Conservation (phyloP, 2,329 filamentous ascomycete genomes). For the Hypoxylon sp. region DNA sequence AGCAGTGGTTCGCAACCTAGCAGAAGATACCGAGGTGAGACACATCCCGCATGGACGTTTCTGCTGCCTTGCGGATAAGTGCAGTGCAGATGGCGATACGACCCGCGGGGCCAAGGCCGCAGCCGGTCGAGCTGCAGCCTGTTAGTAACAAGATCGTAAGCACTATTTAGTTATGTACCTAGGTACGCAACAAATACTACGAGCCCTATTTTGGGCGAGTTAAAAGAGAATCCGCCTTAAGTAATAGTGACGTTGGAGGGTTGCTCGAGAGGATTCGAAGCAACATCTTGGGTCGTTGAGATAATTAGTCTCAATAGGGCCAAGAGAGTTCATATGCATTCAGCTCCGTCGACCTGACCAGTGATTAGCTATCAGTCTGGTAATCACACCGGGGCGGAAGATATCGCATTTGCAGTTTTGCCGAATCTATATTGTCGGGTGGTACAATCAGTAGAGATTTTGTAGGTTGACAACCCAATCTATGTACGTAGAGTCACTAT, state of each 20-base stretch:
- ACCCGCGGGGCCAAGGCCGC: too few species aligned
- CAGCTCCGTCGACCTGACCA: not conserved
- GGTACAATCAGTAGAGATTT: too few species aligned
- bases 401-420: too few species aligned
- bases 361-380: too few species aligned
- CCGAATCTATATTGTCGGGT: too few species aligned
- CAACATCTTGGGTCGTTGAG: not conserved
- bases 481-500: not conserved
- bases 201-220: not conserved
- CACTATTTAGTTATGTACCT: not conserved
- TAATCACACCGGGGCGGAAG: not conserved
- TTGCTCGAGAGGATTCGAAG: not conserved
- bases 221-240: not conserved
- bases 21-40: too few species aligned
- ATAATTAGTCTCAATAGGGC: not conserved
- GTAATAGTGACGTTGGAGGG: not conserved
- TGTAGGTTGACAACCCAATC: not conserved
- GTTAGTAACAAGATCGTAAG: not conserved
- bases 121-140: not conserved
- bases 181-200: too few species aligned
- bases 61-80: not conserved
- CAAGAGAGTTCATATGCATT: not conserved
- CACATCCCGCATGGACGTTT: too few species aligned
- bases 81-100: not conserved
- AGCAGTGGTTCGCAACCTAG: too few species aligned